These are phyloP conservation scores for Ceratocystis colombiana DNA, from an alignment of 2,329 filamentous ascomycete genomes.

Conservation along the genomic window DNA sequence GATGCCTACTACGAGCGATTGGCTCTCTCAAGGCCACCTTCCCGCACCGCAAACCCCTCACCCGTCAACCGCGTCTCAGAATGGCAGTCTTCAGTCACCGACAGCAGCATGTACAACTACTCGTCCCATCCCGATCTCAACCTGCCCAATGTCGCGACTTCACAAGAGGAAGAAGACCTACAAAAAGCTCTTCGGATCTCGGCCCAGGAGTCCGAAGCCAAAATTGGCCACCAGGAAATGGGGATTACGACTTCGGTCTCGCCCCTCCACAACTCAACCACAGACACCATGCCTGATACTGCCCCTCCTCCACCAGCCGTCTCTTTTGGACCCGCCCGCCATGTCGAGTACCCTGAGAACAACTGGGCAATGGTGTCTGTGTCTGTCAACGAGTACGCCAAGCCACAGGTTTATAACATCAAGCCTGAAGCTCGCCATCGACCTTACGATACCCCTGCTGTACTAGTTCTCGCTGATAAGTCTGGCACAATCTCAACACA, in stretches of 20 bases:
- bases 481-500: constrained; percentile 29
- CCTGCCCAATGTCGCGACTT: neutral
- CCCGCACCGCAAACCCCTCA: constrained; percentile 47
- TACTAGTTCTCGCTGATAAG: constrained; percentile 35
- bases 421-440: constrained; percentile 21
- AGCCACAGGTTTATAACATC: constrained; percentile 26
- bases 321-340: constrained; percentile 49
- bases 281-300: neutral
- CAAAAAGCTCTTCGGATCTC: constrained; percentile 22
- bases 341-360: constrained; percentile 44
- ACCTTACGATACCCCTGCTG: constrained; percentile 39
- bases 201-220: constrained; percentile 22
- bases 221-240: constrained; percentile 38
- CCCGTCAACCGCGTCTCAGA: constrained; percentile 45
- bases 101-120: constrained; percentile 33
- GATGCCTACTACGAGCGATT: constrained; percentile 33
- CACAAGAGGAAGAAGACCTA: constrained; percentile 41
- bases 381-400: constrained; percentile 39
- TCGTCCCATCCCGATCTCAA: neutral
- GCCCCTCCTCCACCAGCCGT: constrained; percentile 23
- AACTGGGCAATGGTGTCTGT: constrained; percentile 51
- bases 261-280: neutral
- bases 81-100: constrained; percentile 37
- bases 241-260: constrained; percentile 34
- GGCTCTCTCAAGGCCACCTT: constrained; percentile 53